Evolutionary conservation across 176 grass and related monocot species (phyloP).

Genomic region (Secale cereale): DNA sequence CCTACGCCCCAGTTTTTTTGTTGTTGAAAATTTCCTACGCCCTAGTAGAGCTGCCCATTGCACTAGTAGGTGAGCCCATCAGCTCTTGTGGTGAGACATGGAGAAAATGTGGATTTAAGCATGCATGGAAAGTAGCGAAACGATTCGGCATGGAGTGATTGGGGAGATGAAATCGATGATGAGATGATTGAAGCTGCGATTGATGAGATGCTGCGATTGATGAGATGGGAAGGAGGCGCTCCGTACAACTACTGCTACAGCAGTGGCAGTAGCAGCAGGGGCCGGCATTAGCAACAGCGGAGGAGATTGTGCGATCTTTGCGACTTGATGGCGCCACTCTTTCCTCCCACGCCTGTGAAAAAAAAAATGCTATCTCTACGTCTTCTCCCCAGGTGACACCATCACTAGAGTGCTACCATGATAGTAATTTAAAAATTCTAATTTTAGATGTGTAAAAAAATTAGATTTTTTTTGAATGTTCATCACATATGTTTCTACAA

Average conservation of each 20-base stretch:
- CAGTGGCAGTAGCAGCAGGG: background rate
- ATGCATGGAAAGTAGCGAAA: constrained; percentile 14
- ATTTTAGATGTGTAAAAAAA: too few relatives aligned
- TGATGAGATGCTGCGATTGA: constrained; percentile 8
- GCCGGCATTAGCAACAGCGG: constrained; percentile 13
- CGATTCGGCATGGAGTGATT: background rate
- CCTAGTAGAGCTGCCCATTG: too few relatives aligned
- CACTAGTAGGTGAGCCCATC: too few relatives aligned
- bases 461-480: too few relatives aligned
- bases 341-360: background rate
- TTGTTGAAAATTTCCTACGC: too few relatives aligned
- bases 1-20: too few relatives aligned
- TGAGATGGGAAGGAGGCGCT: constrained; percentile 1
- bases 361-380: background rate
- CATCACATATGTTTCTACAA: too few relatives aligned
- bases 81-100: background rate
- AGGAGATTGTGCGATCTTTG: background rate
- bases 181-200: constrained; percentile 3
- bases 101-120: background rate
- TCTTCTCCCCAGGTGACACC: too few relatives aligned
- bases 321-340: background rate
- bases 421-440: too few relatives aligned
- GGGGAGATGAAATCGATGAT: constrained; percentile 8
- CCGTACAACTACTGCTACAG: constrained; percentile 5
- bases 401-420: too few relatives aligned